Base-by-base conservation (phyloP, 202 grass and related monocot species). In the Zizania palustris region DNA sequence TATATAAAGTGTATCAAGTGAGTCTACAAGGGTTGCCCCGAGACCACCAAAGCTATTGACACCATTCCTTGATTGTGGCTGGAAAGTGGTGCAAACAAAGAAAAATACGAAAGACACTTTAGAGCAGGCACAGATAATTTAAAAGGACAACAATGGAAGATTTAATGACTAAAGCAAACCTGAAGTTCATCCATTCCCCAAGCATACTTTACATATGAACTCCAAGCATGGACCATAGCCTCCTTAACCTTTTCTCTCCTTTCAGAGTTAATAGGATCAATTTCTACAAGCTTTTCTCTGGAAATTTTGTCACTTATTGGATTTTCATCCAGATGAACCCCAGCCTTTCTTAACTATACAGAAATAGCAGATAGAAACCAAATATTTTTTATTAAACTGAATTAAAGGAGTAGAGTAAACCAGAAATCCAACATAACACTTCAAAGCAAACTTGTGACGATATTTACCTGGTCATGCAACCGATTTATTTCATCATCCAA, bases 121-220 rank as follows among this genome's bases (percentile, higher is more conserved):
- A 78, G 18, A 74, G 43, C 60, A 40, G 67, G 54, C 71, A 20
- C n/a, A 74, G 60, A 84, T 14, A 73, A 73, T 20, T 81, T 56
- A 6, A 59, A 79, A 75, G 65, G 19, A 60, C 8, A 59, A 86
- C 50, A 63, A 71, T 56, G 28, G 41, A 42, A 76, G 14, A 63
- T 72, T 72, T 49, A 81, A 71, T 59, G 43, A 69, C 54, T 81
- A 80, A 74, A 73, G 74, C 76, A 79, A 69, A 96, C 96, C 96
- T 99, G 87, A 91, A 99, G 92, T 73, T 99, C 96, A 19, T 99
- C 96, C 81, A 89, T 89, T 80, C 90, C 96, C 92, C 96, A 99
- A 13, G 96, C 87, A 76, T 99, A 96, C 39, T 84, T 90, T 48
- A 90, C 90, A 77, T 99, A 99, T 60, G 96, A 99, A 80, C 88